Evolutionary conservation across 257 asterid species (phyloP), one percentile per base, ranked within the genome.

Genomic region (Gynochthodes officinalis): DNA sequence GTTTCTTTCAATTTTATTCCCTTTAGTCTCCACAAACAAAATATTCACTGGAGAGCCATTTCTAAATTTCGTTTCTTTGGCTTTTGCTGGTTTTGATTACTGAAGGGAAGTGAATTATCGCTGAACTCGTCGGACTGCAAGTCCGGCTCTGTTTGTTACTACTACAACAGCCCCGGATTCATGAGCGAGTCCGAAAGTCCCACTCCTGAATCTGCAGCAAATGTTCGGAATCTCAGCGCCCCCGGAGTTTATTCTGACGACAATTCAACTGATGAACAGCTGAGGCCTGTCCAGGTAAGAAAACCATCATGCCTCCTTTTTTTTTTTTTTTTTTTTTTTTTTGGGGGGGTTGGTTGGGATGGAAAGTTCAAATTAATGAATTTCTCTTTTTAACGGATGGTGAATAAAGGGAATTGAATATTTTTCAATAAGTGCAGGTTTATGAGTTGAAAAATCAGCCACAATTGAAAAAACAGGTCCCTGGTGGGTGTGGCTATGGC

Each of bases 391-490:
- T 9, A 49, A 33, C 30, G 2, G 76, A 18, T 19, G 50, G 54
- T 25, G 18, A 27, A 21, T 46, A 21, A 52, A n/a, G 30, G 9
- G n/a, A 35, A 14, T 8, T 58, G 27, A 35, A 14, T 49, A 10
- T 2, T 5, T 53, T 9, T 55, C 14, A 21, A 4, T 27, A 33
- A 71, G 0, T 18, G 70, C 61, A 85, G 89, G 80, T 82, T 54
- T 76, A 79, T 73, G 72, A 82, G 75, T 50, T 82, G 84, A 86
- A 82, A 75, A 82, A 85, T 60, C 90, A 84, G 62, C 79, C 87
- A 27, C 74, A 80, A 4, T 74, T 59, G 42, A 61, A 35, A 35
- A 74, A 79, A 44, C 70, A 78, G 27, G 39, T 64, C 25, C 4
- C 25, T 43, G 54, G 10, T 46, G 50, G n/a, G 7, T 37, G n/a